These are phyloP conservation scores for maize (Zea mays) DNA, from an alignment of 176 grass and related monocot species.

Conservation along the genomic window Zm-B73-REFERENCE-NAM-5.0 NC_050096.1:1485001-1485500, in stretches of 20 bases:
- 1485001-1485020: slow-evolving; percentile 70
- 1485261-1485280: slow-evolving; percentile 36
- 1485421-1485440: slow-evolving; percentile 24
- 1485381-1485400: slow-evolving; percentile 64
- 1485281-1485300: slow-evolving; percentile 58
- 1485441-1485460: slow-evolving; percentile 39
- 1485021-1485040: slow-evolving; percentile 69
- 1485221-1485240: not conserved
- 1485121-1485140: slow-evolving; percentile 58
- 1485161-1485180: slow-evolving; percentile 67
- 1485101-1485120: slow-evolving; percentile 61
- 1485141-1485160: slow-evolving; percentile 45
- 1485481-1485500: slow-evolving; percentile 84
- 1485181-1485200: slow-evolving; percentile 73
- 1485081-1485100: slow-evolving; percentile 57
- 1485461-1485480: slow-evolving; percentile 55
- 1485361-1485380: slow-evolving; percentile 64
- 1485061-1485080: slow-evolving; percentile 57
- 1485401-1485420: slow-evolving; percentile 47
- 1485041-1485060: slow-evolving; percentile 76
- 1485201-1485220: slow-evolving; percentile 65
- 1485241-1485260: not conserved
- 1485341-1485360: slow-evolving; percentile 76
- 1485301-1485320: slow-evolving; percentile 74
- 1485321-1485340: slow-evolving; percentile 82